These are phyloP conservation scores for Cyclocybe aegerita DNA, from an alignment of 768 basidiomycete genomes.

Conservation along the genomic window DNA sequence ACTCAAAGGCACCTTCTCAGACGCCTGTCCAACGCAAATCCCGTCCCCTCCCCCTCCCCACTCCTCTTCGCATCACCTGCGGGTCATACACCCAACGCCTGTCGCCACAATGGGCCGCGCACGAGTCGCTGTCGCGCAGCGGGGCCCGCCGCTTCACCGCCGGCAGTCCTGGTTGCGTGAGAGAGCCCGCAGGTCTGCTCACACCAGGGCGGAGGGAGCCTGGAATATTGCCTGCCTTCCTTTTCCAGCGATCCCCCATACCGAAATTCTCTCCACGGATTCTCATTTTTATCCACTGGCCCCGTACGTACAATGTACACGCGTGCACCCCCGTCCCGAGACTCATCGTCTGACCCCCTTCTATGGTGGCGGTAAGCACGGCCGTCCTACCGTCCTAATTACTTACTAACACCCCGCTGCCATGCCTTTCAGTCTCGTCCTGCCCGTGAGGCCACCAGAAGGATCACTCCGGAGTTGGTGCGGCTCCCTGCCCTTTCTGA, in stretches of 20 bases:
- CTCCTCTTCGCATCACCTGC: too few relatives aligned
- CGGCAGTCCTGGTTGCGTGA: too few relatives aligned
- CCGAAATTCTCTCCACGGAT: background rate
- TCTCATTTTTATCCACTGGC: background rate
- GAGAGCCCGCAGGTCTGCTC: too few relatives aligned
- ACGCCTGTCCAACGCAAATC: conserved; percentile 11
- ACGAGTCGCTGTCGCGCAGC: too few relatives aligned
- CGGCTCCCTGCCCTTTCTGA: background rate
- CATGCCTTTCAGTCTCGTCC: background rate
- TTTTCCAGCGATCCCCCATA: too few relatives aligned
- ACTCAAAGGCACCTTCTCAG: conserved; percentile 2
- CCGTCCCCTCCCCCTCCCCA: background rate
- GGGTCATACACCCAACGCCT: too few relatives aligned
- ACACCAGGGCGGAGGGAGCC: too few relatives aligned
- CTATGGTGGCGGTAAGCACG: background rate
- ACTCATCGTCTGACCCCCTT: background rate
- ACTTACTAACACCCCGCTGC: background rate
- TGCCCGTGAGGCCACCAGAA: too few relatives aligned
- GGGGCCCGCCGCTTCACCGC: too few relatives aligned
- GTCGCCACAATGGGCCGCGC: too few relatives aligned
- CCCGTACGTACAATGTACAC: background rate
- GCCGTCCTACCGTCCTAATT: background rate
- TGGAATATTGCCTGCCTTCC: too few relatives aligned
- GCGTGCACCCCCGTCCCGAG: background rate
- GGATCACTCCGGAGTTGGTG: conserved; percentile 6